phyloP scores from a whole-genome alignment of 495 filamentous ascomycete genomes.

The Hyaloscypha hepaticicola region DNA sequence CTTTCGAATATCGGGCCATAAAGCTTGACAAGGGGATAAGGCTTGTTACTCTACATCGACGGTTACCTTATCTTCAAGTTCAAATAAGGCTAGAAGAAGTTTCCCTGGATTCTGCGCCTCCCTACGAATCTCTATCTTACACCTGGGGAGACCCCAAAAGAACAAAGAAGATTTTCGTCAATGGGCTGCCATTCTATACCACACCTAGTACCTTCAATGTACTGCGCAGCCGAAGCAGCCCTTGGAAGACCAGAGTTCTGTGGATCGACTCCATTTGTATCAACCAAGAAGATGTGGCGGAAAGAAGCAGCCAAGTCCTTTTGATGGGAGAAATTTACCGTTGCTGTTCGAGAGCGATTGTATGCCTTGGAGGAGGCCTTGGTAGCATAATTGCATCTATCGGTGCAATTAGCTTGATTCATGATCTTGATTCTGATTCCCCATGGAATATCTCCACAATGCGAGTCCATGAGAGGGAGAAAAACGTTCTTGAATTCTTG shows the following conservation, averaged over 20 bases:
- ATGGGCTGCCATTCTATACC: conserved; percentile 2
- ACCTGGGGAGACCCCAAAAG: neutral
- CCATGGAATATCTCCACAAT: too few species aligned
- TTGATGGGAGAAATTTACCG: too few species aligned
- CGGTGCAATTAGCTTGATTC: too few species aligned
- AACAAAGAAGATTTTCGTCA: neutral
- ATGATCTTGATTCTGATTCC: too few species aligned
- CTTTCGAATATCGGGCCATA: too few species aligned
- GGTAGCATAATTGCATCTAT: too few species aligned
- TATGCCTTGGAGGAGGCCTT: too few species aligned
- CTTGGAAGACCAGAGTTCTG: conserved; percentile 1
- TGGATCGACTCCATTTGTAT: conserved; percentile 1
- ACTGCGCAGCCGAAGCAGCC: neutral
- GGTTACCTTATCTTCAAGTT: neutral
- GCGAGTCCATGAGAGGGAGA: too few species aligned
- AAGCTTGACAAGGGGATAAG: neutral
- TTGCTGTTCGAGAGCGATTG: too few species aligned
- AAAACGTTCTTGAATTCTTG: too few species aligned
- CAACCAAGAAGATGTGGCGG: neutral
- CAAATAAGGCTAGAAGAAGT: neutral
- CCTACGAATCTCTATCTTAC: neutral
- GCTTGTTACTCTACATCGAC: neutral
- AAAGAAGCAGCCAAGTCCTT: too few species aligned
- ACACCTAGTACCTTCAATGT: neutral
- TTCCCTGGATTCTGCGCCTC: neutral